These are phyloP conservation scores for Heterobasidion irregulare DNA, from an alignment of 1,284 basidiomycete species.

Conservation along the genomic window DNA sequence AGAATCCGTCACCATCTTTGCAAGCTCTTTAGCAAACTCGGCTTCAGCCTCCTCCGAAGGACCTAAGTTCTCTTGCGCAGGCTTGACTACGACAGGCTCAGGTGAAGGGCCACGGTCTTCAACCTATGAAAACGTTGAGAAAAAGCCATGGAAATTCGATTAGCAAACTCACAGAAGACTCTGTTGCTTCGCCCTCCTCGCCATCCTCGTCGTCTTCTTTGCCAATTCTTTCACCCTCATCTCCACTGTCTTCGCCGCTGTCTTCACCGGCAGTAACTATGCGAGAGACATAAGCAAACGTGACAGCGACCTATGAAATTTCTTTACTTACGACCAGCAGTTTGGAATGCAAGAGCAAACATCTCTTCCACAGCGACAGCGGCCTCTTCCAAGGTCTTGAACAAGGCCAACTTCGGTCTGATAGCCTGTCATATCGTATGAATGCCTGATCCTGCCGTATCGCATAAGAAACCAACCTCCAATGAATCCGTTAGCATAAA, in stretches of 20 bases:
- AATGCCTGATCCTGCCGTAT: constrained; percentile 5
- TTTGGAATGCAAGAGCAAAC: constrained; percentile 59
- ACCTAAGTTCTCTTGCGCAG: constrained; percentile 60
- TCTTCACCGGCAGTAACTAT: constrained; percentile 52
- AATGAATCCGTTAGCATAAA: constrained; percentile 95
- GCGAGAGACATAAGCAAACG: constrained; percentile 23
- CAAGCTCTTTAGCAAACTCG: constrained; percentile 93
- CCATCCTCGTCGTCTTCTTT: constrained; percentile 52
- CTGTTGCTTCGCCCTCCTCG: constrained; percentile 31
- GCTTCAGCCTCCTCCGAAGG: constrained; percentile 84
- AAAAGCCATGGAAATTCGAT: neutral
- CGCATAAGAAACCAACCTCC: constrained; percentile 47
- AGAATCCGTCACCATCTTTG: constrained; percentile 88
- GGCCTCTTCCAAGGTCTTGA: constrained; percentile 78
- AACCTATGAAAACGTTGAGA: constrained; percentile 26
- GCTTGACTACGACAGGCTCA: constrained; percentile 60
- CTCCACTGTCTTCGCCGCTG: constrained; percentile 45
- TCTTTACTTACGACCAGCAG: constrained; percentile 43
- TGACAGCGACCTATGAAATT: constrained; percentile 5
- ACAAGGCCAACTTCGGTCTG: constrained; percentile 64
- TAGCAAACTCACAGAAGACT: constrained; percentile 41
- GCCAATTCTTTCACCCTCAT: constrained; percentile 43
- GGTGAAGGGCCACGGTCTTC: constrained; percentile 68
- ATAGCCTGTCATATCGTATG: constrained; percentile 45
- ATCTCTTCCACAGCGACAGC: constrained; percentile 85